A percentile compares a stretch with the other conserved stretches of the same genome.
Evolutionary conservation across 192 early-diverging fungal genomes (phyloP).

Genomic region (Diversispora eburnea): DNA sequence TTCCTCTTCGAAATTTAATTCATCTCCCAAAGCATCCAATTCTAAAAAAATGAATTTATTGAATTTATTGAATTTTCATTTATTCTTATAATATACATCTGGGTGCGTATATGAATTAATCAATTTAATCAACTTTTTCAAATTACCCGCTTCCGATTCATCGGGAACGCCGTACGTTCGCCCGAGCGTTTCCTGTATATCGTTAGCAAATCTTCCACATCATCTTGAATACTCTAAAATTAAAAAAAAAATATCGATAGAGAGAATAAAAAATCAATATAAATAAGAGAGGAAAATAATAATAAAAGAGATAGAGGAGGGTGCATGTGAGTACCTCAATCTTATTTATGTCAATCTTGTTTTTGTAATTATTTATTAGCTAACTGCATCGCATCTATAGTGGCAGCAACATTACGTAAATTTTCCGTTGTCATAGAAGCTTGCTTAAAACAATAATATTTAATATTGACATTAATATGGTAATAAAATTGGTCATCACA

Average conservation of each 20-base stretch:
- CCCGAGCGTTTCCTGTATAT: slow-evolving; percentile 93
- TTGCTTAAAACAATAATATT: no score
- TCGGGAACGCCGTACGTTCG: slow-evolving; percentile 91
- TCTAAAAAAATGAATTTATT: slow-evolving; percentile 48
- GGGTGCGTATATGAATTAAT: no score
- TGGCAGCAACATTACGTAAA: slow-evolving; percentile 92
- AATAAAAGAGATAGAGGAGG: no score
- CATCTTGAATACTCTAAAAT: slow-evolving; percentile 84
- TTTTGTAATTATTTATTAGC: slow-evolving; percentile 94
- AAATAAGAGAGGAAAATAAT: background rate
- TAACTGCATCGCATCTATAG: slow-evolving; percentile 93
- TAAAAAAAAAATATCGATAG: background rate
- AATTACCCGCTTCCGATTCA: slow-evolving; percentile 88
- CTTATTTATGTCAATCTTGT: slow-evolving; percentile 90
- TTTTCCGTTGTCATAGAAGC: slow-evolving; percentile 90
- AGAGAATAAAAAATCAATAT: background rate
- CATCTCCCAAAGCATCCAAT: slow-evolving; percentile 96
- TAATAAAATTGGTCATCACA: no score
- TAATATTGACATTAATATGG: no score
- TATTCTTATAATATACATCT: background rate
- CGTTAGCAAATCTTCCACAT: slow-evolving; percentile 97
- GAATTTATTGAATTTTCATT: background rate
- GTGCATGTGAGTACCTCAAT: slow-evolving; percentile 65
- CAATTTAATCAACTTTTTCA: background rate
- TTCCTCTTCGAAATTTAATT: slow-evolving; percentile 76